Evolutionary conservation across 202 grass and related monocot species (phyloP).

Genomic region (Saccharum hybrid): DNA sequence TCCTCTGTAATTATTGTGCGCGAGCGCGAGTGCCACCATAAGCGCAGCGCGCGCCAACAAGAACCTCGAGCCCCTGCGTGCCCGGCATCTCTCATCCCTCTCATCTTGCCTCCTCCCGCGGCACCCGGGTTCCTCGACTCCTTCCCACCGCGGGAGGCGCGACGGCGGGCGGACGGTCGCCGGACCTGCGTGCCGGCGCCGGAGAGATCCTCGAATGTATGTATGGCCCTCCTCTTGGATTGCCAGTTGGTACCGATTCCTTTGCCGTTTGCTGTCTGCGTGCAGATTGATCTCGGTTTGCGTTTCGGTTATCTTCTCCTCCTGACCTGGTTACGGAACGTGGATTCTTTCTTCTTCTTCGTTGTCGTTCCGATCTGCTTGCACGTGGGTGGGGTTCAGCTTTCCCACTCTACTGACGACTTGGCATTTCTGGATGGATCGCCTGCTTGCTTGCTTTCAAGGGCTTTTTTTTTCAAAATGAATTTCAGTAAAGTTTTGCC

Average conservation of each 20-base stretch:
- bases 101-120: neutral
- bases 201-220: conserved; percentile 29
- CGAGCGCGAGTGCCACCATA: neutral
- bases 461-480: neutral
- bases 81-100: neutral
- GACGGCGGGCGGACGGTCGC: conserved; percentile 3
- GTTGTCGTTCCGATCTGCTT: conserved; percentile 27
- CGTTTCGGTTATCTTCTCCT: conserved; percentile 8
- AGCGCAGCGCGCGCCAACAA: conserved; percentile 32
- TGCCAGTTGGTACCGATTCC: neutral
- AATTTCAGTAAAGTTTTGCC: neutral
- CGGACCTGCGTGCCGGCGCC: neutral
- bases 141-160: conserved; percentile 13
- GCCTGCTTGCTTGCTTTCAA: too few species aligned
- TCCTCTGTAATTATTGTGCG: conserved; percentile 49
- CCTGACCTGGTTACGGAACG: conserved; percentile 8
- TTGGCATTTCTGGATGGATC: conserved; percentile 28
- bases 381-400: conserved; percentile 53
- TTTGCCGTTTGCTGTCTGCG: neutral
- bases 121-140: neutral
- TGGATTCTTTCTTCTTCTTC: conserved; percentile 3
- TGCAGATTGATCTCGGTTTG: neutral
- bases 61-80: too few species aligned
- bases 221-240: neutral
- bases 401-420: conserved; percentile 7